Percentiles rank a stretch among this genome's conserved stretches.
These are phyloP conservation scores for Heterobasidion irregulare DNA, from an alignment of 1,284 basidiomycete species.

Conservation along the genomic window DNA sequence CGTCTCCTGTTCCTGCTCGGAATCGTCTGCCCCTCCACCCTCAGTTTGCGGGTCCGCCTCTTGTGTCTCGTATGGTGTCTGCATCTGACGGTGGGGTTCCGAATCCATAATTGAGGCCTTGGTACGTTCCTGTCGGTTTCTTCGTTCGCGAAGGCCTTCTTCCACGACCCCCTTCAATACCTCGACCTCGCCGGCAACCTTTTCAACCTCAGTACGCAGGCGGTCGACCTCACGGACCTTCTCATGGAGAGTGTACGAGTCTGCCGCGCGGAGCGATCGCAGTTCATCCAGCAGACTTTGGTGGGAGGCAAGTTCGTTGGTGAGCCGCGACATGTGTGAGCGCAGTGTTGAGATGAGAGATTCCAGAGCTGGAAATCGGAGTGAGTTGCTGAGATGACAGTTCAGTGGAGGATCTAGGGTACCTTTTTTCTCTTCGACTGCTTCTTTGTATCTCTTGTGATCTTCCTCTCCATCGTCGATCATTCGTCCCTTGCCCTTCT, in stretches of 20 bases:
- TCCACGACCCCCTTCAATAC: conserved; percentile 78
- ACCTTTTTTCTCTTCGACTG: conserved; percentile 84
- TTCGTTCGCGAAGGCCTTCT: conserved; percentile 65
- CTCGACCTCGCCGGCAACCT: conserved; percentile 73
- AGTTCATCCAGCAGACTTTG: conserved; percentile 59
- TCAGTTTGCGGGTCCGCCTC: neutral
- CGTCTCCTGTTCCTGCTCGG: conserved; percentile 12
- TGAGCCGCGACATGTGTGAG: conserved; percentile 67
- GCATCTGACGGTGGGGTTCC: neutral
- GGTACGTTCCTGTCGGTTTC: conserved; percentile 10
- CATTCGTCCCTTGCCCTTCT: conserved; percentile 26
- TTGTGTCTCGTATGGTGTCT: neutral
- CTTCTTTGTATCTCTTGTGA: conserved; percentile 54
- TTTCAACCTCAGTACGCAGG: conserved; percentile 62
- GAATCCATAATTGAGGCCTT: neutral
- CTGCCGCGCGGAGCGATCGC: conserved; percentile 52
- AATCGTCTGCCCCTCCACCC: neutral
- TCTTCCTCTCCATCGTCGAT: conserved; percentile 30
- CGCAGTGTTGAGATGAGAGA: conserved; percentile 66
- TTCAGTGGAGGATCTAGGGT: conserved; percentile 8
- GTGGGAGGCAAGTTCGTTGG: conserved; percentile 68
- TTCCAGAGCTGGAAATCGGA: conserved; percentile 55
- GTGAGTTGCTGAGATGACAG: conserved; percentile 6
- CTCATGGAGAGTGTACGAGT: conserved; percentile 48
- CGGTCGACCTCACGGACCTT: conserved; percentile 55